These are phyloP conservation scores for Leccinum rimulosum DNA, from an alignment of 768 basidiomycete species.

Conservation along the genomic window DNA sequence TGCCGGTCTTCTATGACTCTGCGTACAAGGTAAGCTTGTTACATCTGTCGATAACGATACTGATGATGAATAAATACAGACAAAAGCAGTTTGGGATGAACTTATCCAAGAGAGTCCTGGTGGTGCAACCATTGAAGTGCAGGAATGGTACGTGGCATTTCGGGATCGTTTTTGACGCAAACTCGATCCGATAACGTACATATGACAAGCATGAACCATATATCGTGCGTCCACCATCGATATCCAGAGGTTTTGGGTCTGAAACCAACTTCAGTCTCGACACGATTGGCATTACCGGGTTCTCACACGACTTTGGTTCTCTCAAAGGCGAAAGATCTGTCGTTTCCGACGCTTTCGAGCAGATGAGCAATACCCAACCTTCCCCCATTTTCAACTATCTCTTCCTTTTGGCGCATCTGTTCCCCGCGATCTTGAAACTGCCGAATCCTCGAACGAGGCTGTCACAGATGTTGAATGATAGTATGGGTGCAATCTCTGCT, in stretches of 20 bases:
- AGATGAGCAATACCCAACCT: slow-evolving; percentile 23
- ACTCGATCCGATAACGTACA: not conserved
- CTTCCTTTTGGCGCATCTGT: slow-evolving; percentile 27
- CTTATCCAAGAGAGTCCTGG: slow-evolving; percentile 23
- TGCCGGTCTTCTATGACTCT: slow-evolving; percentile 37
- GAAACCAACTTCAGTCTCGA: slow-evolving; percentile 33
- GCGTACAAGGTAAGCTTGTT: slow-evolving; percentile 36
- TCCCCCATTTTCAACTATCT: slow-evolving; percentile 18
- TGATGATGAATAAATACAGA: slow-evolving; percentile 15
- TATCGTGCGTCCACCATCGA: slow-evolving; percentile 35
- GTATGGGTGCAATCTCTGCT: slow-evolving; percentile 33
- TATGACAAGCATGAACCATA: slow-evolving; percentile 40
- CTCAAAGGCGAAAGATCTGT: slow-evolving; percentile 32
- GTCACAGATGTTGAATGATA: slow-evolving; percentile 27
- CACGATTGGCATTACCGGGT: slow-evolving; percentile 42
- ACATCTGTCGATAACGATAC: too few species aligned
- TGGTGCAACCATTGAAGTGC: slow-evolving; percentile 43
- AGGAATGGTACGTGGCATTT: slow-evolving; percentile 37
- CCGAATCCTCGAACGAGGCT: slow-evolving; percentile 32
- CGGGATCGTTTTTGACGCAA: not conserved
- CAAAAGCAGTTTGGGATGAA: slow-evolving; percentile 31
- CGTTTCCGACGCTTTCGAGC: slow-evolving; percentile 20
- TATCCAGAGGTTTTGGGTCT: not conserved
- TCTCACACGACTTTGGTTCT: slow-evolving; percentile 46
- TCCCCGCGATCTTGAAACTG: slow-evolving; percentile 32